Conservation (phyloP, 345 rosid genomes). For the Populus pruinosa region DNA sequence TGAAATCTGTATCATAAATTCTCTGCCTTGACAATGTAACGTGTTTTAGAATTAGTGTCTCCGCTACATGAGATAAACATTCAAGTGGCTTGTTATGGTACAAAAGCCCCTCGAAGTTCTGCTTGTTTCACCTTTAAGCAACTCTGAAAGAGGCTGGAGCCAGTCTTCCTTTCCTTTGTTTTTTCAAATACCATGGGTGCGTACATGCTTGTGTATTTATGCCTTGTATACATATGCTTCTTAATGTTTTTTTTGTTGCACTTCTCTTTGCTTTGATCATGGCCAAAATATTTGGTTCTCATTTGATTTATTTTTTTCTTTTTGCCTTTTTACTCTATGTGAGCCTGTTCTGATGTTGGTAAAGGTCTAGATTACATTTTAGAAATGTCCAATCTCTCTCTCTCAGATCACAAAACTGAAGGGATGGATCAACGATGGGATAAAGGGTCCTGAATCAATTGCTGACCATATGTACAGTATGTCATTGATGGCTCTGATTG, state of each 20-base stretch:
- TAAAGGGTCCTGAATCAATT: constrained; percentile 29
- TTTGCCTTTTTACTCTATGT: not conserved
- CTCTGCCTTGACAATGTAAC: not conserved
- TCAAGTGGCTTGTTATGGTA: not conserved
- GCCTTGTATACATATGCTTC: not conserved
- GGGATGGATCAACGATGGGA: constrained; percentile 35
- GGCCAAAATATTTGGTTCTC: not conserved
- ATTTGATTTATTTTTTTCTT: not conserved
- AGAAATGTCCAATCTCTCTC: not conserved
- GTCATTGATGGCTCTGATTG: constrained; percentile 29
- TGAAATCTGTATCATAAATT: not conserved
- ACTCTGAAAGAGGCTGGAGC: not conserved
- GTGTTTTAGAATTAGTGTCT: not conserved
- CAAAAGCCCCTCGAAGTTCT: not conserved
- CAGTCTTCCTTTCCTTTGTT: not conserved
- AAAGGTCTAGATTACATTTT: not conserved
- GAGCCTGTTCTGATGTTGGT: not conserved
- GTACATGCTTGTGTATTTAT: not conserved
- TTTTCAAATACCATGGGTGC: not conserved
- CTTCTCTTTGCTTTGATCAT: not conserved
- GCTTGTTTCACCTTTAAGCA: not conserved
- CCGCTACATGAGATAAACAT: not conserved
- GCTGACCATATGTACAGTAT: constrained; percentile 39
- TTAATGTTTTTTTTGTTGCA: not conserved
- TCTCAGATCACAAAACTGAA: constrained; percentile 28